Evolutionary conservation across 768 basidiomycete species (phyloP).

Genomic region (Suillus hirtellus): DNA sequence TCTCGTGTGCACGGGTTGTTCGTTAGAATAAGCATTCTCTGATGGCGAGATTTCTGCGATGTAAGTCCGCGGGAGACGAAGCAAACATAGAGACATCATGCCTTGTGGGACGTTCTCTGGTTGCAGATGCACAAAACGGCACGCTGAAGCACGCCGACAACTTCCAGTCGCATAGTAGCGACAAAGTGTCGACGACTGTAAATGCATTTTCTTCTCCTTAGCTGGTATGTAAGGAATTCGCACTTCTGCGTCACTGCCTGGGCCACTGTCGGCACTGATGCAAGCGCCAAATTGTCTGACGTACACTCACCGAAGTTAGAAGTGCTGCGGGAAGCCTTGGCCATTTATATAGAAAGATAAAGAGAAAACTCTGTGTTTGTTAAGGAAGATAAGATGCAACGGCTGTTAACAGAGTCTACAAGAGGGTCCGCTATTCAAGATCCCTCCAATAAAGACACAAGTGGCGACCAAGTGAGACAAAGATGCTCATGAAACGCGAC

Average conservation of each 20-base stretch:
- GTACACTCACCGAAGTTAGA: neutral
- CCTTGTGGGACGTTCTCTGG: neutral
- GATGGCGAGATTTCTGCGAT: neutral
- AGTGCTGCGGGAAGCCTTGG: neutral
- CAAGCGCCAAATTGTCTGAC: neutral
- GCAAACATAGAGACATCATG: neutral
- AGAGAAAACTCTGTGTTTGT: neutral
- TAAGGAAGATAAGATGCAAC: neutral
- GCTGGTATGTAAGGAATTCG: neutral
- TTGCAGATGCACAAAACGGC: conserved; percentile 27
- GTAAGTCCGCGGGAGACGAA: neutral
- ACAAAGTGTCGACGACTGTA: conserved; percentile 14
- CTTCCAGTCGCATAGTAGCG: conserved; percentile 27
- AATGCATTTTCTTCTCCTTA: neutral
- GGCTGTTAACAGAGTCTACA: neutral
- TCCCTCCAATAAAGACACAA: conserved; percentile 16
- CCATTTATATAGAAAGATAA: neutral
- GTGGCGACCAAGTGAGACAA: conserved; percentile 7
- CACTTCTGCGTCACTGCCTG: no score
- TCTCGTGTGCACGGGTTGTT: neutral
- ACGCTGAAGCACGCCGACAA: conserved; percentile 31
- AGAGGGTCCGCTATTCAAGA: neutral
- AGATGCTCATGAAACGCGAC: conserved; percentile 8
- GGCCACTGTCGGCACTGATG: neutral
- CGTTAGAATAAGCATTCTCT: neutral